Base-by-base conservation (phyloP, 1,284 basidiomycete species). In the Trametes versicolor region DNA sequence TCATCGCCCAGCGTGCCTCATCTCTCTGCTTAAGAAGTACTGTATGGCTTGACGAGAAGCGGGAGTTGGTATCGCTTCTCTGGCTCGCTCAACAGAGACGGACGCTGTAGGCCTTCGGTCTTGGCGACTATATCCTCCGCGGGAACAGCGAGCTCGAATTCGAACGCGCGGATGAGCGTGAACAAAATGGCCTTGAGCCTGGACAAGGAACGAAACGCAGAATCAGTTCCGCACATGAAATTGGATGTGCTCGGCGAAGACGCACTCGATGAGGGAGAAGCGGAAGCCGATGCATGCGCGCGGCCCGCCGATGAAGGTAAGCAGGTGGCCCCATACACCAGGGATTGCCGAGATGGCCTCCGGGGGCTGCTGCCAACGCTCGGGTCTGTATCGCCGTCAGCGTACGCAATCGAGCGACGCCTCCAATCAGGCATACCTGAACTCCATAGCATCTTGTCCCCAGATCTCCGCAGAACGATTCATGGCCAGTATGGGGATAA, bases 281-380 rank as follows among this genome's bases (percentile, higher is more conserved):
- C 88, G 83, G 73, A 88, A 92, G 0, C 90, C 91, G 52, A 90
- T 89, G 70, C 88, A 90, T 1, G 86, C 81, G 36, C 83, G 82
- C 6, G 86, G 82, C 0, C 88, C 88, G n/a, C 85, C 85, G 2
- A 87, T 68, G 79, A 91, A 92, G 1, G 84, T 82, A 48, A 91
- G 75, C 70, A 85, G 62, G 64, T 89, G 82, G 12, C 83, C 80
- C 83, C 82, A 88, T 0, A 90, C 77, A 1, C 88, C 85, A 0
- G 89, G 89, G 25, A 90, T 80, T 0, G 73, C 74, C 7, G 74
- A 73, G 0, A 78, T 80, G 0, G 75, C 77, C 36, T 83, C 81
- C 0, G 86, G 85, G 7, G 79, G 58, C 6, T 80, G 73, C 4
- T 34, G 5, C 88, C 88, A 90, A 8, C 87, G 80, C 70, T 89